Conservation (phyloP, 768 basidiomycete species). For the Lactifluus subvellereus region DNA sequence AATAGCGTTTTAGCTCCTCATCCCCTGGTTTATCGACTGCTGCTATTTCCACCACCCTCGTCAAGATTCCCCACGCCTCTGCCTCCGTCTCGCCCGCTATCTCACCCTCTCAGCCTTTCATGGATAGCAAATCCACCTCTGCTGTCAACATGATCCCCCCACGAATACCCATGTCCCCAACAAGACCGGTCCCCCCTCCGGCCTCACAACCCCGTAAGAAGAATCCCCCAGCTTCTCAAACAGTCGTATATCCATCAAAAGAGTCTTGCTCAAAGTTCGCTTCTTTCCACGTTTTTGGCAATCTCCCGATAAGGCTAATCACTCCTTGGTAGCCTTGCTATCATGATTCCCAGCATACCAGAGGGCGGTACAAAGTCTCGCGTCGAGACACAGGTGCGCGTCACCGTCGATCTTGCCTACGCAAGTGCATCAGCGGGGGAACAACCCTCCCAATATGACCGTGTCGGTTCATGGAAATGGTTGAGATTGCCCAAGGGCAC, state of each 20-base stretch:
- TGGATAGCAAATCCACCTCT: background rate
- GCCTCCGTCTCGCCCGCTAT: background rate
- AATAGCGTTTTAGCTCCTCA: slow-evolving; percentile 4
- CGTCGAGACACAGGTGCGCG: slow-evolving; percentile 91
- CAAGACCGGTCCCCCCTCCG: slow-evolving; percentile 65
- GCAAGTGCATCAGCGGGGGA: slow-evolving; percentile 54
- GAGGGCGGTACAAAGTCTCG: slow-evolving; percentile 81
- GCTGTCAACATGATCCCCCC: slow-evolving; percentile 18
- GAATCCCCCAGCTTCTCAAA: slow-evolving; percentile 47
- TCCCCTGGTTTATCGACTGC: slow-evolving; percentile 7
- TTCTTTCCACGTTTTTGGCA: background rate
- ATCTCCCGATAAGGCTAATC: background rate
- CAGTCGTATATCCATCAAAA: slow-evolving; percentile 64
- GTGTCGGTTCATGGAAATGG: slow-evolving; percentile 89
- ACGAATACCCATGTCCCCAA: slow-evolving; percentile 40
- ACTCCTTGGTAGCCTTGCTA: slow-evolving; percentile 51
- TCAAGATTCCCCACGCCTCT: background rate
- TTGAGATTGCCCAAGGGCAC: slow-evolving; percentile 74
- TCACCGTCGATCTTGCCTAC: slow-evolving; percentile 73
- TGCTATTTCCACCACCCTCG: background rate
- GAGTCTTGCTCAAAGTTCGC: slow-evolving; percentile 74
- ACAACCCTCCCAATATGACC: slow-evolving; percentile 56
- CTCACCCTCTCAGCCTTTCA: background rate
- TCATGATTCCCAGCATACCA: slow-evolving; percentile 80
- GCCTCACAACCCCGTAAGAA: slow-evolving; percentile 51